Percentiles rank a stretch among this genome's conserved stretches.
Evolutionary conservation across 805 yeast genomes (phyloP).

Genomic region (Sporopachydermia quercuum): DNA sequence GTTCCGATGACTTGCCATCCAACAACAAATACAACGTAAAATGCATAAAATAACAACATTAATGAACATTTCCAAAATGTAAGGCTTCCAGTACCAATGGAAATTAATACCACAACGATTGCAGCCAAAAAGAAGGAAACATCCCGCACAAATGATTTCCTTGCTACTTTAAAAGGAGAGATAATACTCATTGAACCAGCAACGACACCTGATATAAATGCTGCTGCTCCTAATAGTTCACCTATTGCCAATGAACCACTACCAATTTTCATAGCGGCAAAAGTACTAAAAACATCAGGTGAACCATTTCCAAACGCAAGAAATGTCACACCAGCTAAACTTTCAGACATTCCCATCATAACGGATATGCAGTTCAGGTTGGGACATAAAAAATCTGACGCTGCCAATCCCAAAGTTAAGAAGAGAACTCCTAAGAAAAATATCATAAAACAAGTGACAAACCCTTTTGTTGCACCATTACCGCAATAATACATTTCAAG

Average conservation of each 20-base stretch:
- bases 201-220: constrained; percentile 67
- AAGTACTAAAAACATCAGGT: constrained; percentile 79
- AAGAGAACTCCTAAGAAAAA: constrained; percentile 31
- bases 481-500: constrained; percentile 17
- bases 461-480: not conserved
- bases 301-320: constrained; percentile 87
- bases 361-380: constrained; percentile 54
- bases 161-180: constrained; percentile 43
- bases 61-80: constrained; percentile 37
- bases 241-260: constrained; percentile 73
- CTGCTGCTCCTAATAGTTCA: constrained; percentile 82
- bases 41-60: constrained; percentile 40
- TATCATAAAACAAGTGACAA: constrained; percentile 8
- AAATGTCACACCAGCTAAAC: constrained; percentile 73
- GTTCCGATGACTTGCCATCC: constrained; percentile 25
- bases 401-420: constrained; percentile 56
- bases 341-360: constrained; percentile 49
- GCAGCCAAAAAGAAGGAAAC: constrained; percentile 37
- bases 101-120: constrained; percentile 31
- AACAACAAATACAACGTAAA: constrained; percentile 39
- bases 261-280: constrained; percentile 61
- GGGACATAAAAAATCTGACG: constrained; percentile 74
- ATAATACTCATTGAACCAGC: constrained; percentile 65
- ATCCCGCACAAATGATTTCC: constrained; percentile 41
- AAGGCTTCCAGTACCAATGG: constrained; percentile 41